Evolutionary conservation across 352 stramenopile species (phyloP).

Genomic region (Pythium myriotylum): DNA sequence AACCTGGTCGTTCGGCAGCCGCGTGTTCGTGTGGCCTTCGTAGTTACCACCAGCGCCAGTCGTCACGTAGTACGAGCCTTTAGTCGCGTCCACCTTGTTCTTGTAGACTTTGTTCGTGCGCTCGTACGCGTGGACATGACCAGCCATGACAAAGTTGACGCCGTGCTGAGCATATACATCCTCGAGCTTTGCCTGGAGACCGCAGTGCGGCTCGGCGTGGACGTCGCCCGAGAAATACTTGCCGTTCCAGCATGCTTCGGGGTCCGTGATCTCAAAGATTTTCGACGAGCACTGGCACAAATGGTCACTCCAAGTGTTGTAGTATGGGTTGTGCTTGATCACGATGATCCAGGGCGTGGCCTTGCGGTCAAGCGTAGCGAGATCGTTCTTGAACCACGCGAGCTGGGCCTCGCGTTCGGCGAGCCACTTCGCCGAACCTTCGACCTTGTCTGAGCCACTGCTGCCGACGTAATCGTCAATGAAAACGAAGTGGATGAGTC

Average conservation of each 20-base stretch:
- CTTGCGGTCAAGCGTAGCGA: conserved; percentile 7
- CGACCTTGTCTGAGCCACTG: conserved; percentile 10
- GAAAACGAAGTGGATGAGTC: conserved; percentile 15
- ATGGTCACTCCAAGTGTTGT: conserved; percentile 15
- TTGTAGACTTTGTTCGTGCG: conserved; percentile 52
- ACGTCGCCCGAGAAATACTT: conserved; percentile 40
- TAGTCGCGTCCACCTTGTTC: conserved; percentile 41
- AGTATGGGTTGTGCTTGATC: conserved; percentile 17
- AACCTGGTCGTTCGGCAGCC: conserved; percentile 27
- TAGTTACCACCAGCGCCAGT: conserved; percentile 54
- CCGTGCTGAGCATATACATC: conserved; percentile 43
- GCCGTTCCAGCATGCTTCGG: conserved; percentile 44
- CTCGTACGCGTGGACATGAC: conserved; percentile 60
- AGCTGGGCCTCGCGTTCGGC: conserved; percentile 13
- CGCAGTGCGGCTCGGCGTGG: conserved; percentile 47
- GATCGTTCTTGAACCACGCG: conserved; percentile 13
- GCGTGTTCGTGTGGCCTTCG: conserved; percentile 45
- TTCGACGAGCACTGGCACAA: conserved; percentile 12
- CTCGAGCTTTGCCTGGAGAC: conserved; percentile 47
- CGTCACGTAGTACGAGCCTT: conserved; percentile 52
- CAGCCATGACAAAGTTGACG: conserved; percentile 47
- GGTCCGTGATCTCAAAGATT: conserved; percentile 11
- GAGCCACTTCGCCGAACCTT: conserved; percentile 11
- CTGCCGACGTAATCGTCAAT: conserved; percentile 15
- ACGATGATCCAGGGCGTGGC: conserved; percentile 9